Percentiles rank a stretch among this genome's conserved stretches.
Conservation (phyloP, 495 filamentous ascomycete genomes). For the Penicillium mononematosum region DNA sequence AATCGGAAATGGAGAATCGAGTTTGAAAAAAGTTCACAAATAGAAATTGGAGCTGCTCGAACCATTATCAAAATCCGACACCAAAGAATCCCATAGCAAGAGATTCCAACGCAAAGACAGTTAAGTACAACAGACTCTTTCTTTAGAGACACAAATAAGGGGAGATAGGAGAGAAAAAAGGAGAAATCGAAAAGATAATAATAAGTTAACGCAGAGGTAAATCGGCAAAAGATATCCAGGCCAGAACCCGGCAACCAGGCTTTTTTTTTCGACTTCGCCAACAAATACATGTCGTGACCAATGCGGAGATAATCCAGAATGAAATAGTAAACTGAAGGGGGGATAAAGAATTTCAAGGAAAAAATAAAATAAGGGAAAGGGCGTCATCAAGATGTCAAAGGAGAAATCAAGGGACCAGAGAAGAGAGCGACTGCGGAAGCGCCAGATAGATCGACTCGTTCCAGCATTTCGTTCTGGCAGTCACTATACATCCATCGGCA, state of each 20-base stretch:
- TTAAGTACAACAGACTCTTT: constrained; percentile 32
- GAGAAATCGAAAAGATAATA: constrained; percentile 15
- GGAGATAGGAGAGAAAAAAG: constrained; percentile 29
- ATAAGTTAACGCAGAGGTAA: constrained; percentile 26
- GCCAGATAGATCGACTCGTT: constrained; percentile 8
- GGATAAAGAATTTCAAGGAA: constrained; percentile 18
- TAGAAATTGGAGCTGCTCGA: constrained; percentile 32
- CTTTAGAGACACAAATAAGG: constrained; percentile 27
- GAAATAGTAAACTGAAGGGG: constrained; percentile 22
- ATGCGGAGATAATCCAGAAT: constrained; percentile 36
- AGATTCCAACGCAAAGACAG: constrained; percentile 27
- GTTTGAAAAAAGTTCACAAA: constrained; percentile 22
- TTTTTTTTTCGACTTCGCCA: constrained; percentile 31
- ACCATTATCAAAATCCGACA: constrained; percentile 26
- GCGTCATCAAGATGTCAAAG: constrained; percentile 22
- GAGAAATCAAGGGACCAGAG: constrained; percentile 16
- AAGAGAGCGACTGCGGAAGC: constrained; percentile 10
- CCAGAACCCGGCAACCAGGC: constrained; percentile 36
- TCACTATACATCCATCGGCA: constrained; percentile 18
- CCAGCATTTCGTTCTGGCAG: constrained; percentile 5
- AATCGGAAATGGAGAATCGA: constrained; percentile 9
- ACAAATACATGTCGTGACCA: constrained; percentile 42
- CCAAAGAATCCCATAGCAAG: constrained; percentile 21
- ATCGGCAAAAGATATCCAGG: constrained; percentile 32
- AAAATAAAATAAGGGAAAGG: constrained; percentile 35